Base-by-base conservation (phyloP, 2,329 filamentous ascomycete genomes). In the Sclerotinia subarctica region DNA sequence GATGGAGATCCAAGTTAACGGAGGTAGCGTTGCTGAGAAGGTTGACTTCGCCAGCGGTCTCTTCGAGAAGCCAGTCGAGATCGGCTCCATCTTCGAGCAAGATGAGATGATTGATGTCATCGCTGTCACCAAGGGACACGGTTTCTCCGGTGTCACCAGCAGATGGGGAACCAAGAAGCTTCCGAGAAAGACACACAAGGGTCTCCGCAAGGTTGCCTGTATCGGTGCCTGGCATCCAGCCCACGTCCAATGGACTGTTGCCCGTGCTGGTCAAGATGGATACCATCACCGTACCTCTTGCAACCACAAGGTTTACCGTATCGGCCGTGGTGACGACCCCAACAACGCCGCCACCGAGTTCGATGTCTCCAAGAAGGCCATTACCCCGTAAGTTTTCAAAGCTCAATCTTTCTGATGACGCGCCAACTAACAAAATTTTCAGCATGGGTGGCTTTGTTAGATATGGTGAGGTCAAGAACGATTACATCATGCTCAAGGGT, bases 111-210 rank as follows among this genome's bases (percentile, higher is more conserved):
- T 99, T 79, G 95, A 99, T 82, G 91, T 96, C 81, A 97, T 99
- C 79, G 95, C 94, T 81, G 94, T 99, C 81, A 99, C 95, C 88
- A 98, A 97, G 90, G 95, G 95, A 88, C 93, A 98, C 87, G 95
- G 95, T 82, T 98, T 92, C 91, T 87, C 87, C 82, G 95, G 95
- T 91, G 95, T 99, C 79, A 99, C 95, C 76, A 87, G 90, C 83
- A 90, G 95, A 86, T 99, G 95, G 95, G 95, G 95, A 79, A 99
- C 95, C 86, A 99, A 97, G 92, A 99, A 98, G 93, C 93, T 99
- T 80, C 95, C 95, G 78, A 93, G 95, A 82, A 99, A 99, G 93
- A 99, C 95, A 73, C 95, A 99, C 92, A 99, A 99, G 91, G 95
- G 95, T 97, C 93, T 99, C 81, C 91, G 95, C 81, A 99, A 99